phyloP scores from a whole-genome alignment of 768 basidiomycete genomes.

The Pluteus cervinus region DNA sequence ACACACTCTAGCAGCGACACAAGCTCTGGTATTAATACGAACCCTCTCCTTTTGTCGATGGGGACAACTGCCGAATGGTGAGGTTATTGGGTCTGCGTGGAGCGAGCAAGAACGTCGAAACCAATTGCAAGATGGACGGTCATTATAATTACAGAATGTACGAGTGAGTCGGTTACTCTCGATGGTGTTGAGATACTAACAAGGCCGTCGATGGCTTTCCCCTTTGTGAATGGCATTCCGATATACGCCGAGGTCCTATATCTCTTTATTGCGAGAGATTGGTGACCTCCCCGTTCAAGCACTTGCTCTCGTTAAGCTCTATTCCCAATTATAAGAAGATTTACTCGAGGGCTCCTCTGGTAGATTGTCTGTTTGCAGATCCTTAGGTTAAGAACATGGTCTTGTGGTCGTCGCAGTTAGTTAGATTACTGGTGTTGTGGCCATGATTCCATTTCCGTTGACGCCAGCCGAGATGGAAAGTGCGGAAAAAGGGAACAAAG shows the following conservation, averaged over 20 bases:
- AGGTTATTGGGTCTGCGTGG: constrained; percentile 13
- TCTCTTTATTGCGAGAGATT: background rate
- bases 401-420: background rate
- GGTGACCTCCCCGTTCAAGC: background rate
- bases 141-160: no score
- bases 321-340: background rate
- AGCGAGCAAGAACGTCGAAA: constrained; percentile 10
- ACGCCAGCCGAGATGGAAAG: background rate
- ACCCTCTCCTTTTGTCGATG: constrained; percentile 7
- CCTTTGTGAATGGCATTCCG: no score
- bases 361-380: background rate
- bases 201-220: no score
- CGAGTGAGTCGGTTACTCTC: no score
- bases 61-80: constrained; percentile 16
- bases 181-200: no score
- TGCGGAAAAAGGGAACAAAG: no score
- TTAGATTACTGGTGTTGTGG: background rate
- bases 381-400: background rate
- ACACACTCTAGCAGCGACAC: no score
- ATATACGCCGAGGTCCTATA: background rate
- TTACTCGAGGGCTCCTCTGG: background rate
- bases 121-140: no score
- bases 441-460: background rate
- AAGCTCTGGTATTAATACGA: no score
- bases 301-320: background rate